Evolutionary conservation across 2,329 filamentous ascomycete genomes (phyloP).

Genomic region (Colletotrichum cuscutae): DNA sequence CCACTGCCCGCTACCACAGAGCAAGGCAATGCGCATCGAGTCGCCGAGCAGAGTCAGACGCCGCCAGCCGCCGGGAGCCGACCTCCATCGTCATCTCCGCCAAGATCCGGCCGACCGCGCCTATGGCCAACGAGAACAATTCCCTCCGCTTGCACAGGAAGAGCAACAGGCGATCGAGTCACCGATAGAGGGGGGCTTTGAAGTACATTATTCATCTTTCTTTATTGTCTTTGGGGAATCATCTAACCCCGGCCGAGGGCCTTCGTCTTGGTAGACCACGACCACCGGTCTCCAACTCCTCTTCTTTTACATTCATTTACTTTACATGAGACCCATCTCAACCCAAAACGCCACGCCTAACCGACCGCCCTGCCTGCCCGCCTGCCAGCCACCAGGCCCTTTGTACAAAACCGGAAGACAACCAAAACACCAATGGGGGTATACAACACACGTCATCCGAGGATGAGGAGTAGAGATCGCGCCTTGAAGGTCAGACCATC

Average conservation of each 20-base stretch:
- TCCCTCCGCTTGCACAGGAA: neutral
- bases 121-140: neutral
- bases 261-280: constrained; percentile 6
- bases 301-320: constrained; percentile 25
- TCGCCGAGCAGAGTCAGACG: neutral
- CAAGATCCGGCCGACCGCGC: neutral
- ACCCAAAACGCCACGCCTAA: constrained; percentile 33
- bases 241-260: constrained; percentile 9
- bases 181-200: neutral
- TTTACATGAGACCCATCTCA: constrained; percentile 27
- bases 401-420: constrained; percentile 28
- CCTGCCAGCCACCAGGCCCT: constrained; percentile 25
- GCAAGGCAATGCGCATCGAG: neutral
- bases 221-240: constrained; percentile 24
- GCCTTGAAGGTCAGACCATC: neutral
- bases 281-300: constrained; percentile 8
- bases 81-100: neutral
- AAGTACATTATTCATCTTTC: constrained; percentile 26
- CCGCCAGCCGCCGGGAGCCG: neutral
- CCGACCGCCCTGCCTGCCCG: constrained; percentile 28
- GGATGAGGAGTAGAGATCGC: constrained; percentile 25
- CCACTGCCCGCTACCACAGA: neutral
- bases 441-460: constrained; percentile 34
- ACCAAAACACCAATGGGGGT: constrained; percentile 33
- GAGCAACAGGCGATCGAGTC: neutral